Percentiles rank a stretch among this genome's conserved stretches.
Conservation (phyloP, 1,284 basidiomycete genomes). For the Irpex rosettiformis region DNA sequence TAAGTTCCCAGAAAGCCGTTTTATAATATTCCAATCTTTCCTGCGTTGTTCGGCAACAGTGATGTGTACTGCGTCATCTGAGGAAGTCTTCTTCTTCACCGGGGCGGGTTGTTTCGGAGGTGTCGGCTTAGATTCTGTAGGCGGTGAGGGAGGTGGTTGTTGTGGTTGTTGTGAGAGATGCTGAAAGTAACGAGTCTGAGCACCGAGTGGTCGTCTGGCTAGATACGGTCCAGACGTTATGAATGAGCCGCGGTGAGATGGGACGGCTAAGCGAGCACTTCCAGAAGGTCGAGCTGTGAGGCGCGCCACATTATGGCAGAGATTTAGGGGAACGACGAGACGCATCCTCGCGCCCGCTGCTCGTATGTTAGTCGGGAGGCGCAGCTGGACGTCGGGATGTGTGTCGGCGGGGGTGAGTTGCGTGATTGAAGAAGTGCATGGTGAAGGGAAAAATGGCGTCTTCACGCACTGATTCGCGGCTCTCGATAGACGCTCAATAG, state of each 20-base stretch:
- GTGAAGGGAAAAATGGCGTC: neutral
- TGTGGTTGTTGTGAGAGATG: constrained; percentile 5
- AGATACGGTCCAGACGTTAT: neutral
- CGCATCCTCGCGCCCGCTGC: neutral
- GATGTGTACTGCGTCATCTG: constrained; percentile 20
- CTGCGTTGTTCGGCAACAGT: constrained; percentile 48
- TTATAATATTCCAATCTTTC: constrained; percentile 69
- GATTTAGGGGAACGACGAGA: neutral
- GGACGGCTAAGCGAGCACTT: neutral
- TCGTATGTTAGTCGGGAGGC: neutral
- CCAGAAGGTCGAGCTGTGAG: neutral
- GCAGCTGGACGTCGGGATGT: neutral
- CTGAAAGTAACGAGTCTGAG: constrained; percentile 6
- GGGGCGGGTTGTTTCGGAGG: neutral
- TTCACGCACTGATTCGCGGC: neutral
- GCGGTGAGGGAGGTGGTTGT: neutral
- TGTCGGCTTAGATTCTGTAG: neutral
- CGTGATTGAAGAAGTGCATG: neutral
- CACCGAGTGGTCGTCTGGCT: neutral
- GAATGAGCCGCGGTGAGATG: neutral
- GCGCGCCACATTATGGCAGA: neutral
- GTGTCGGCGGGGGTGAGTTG: neutral
- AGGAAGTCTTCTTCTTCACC: neutral
- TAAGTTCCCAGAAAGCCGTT: constrained; percentile 60
- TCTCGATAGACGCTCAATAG: neutral